Evolutionary conservation across 495 filamentous ascomycete genomes (phyloP), one percentile per base, ranked within the genome.

Genomic region (Echria macrotheca): DNA sequence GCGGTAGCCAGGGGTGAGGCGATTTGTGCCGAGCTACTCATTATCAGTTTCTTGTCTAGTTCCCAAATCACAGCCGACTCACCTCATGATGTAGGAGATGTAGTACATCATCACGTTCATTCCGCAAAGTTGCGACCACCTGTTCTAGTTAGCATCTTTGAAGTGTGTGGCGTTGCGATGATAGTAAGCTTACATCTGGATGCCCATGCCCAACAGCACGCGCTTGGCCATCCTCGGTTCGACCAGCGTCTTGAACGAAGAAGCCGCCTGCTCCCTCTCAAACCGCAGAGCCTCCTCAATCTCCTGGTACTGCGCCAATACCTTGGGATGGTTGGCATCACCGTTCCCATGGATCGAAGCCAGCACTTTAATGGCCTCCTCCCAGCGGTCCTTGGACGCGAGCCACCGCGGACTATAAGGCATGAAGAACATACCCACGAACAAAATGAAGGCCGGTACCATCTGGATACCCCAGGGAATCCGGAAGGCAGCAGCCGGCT

Each of bases 401-500:
- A 91, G 68, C 86, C 84, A 87, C 31, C 85, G 72, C 0, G 86
- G 85, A 1, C 84, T 86, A 40, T 80, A 69, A 4, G 85, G 86
- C 51, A 89, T 72, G 67, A 89, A 88, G 2, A 79, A 78, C 15
- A 89, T 67, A 3, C 81, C 80, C 32, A 76, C 52, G 44, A 88
- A 74, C 21, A 89, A 71, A 36, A 83, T 63, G 1, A 86, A 56
- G 37, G 74, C 78, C 0, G 85, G 86, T 12, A 87, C 70, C 41
- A 81, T 84, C 62, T 89, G 86, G 11, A 83, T 77, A 24, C 81
- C 84, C 84, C 83, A 89, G 14, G 83, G 81, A 2, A 81, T 83
- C 4, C 84, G 74, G 70, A 88, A 89, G 1, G 82, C 81, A 8
- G 81, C 76, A 0, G 77, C 57, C 2, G 28, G 28, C 28, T 31